Conservation (phyloP, 306 rosid species). For the Vigna reflexopilosa region DNA sequence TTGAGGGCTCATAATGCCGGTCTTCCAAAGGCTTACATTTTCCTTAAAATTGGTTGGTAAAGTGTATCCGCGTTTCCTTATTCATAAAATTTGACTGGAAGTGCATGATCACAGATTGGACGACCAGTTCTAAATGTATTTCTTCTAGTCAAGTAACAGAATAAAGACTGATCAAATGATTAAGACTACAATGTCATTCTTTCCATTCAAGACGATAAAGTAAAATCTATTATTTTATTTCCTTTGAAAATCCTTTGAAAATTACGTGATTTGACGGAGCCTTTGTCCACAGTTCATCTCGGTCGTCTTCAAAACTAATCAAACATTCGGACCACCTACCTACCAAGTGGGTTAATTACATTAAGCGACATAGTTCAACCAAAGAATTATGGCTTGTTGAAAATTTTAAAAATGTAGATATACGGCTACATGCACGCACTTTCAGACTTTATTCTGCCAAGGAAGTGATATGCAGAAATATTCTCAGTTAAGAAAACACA, state of each 20-base stretch:
- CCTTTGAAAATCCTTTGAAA: slow-evolving; percentile 26
- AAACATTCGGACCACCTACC: background rate
- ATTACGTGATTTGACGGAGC: background rate
- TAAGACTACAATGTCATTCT: no score
- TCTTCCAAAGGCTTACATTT: background rate
- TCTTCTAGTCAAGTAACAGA: no score
- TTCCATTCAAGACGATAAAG: no score
- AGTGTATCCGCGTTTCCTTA: no score
- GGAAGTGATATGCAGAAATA: slow-evolving; percentile 23
- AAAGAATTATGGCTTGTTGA: background rate
- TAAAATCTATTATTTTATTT: background rate
- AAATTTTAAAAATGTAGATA: no score
- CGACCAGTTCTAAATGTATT: no score
- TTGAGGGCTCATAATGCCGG: background rate
- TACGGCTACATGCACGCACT: slow-evolving; percentile 33
- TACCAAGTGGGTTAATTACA: slow-evolving; percentile 10
- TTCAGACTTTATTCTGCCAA: slow-evolving; percentile 43
- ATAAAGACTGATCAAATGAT: no score
- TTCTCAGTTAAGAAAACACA: slow-evolving; percentile 35
- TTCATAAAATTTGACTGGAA: no score
- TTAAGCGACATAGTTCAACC: background rate
- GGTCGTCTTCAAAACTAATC: background rate
- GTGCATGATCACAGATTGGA: no score
- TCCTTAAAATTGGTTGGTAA: background rate
- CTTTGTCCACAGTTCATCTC: background rate